These are phyloP conservation scores for Euphrasia confusa DNA, from an alignment of 257 asterid species.

Conservation along the genomic window DNA sequence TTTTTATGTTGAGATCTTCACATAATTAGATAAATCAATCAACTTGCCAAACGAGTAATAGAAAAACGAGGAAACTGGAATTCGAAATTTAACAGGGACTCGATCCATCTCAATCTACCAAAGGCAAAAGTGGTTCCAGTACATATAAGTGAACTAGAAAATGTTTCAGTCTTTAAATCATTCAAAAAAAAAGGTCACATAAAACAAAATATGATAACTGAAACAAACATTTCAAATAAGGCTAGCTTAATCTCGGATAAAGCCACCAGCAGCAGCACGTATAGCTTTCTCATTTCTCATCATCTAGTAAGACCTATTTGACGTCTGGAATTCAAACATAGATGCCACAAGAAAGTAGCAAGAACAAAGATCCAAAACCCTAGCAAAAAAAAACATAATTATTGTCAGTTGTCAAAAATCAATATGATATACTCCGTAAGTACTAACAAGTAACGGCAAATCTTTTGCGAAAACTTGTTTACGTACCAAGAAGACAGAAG, in stretches of 20 bases:
- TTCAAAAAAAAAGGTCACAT: too few species aligned
- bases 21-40: too few species aligned
- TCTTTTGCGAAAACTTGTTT: not conserved
- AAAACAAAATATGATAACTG: not conserved
- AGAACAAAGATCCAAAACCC: conserved; percentile 96
- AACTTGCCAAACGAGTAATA: too few species aligned
- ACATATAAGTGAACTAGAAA: too few species aligned
- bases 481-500: conserved; percentile 86
- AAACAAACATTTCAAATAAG: conserved; percentile 21
- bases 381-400: conserved; percentile 29
- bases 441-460: not conserved
- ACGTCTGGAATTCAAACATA: conserved; percentile 54
- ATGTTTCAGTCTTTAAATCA: too few species aligned
- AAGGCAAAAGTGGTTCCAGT: too few species aligned
- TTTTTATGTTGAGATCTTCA: too few species aligned
- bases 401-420: conserved; percentile 13
- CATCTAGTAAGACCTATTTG: conserved; percentile 8
- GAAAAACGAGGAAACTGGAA: too few species aligned
- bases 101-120: too few species aligned
- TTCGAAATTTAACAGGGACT: too few species aligned
- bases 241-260: conserved; percentile 21
- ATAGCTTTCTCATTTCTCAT: conserved; percentile 6
- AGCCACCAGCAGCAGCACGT: conserved; percentile 18
- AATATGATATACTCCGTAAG: not conserved
- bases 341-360: conserved; percentile 92